A percentile compares a stretch with the other conserved stretches of the same genome.
Conservation (phyloP, 495 filamentous ascomycete species). For the Trichocladium antarcticum region DNA sequence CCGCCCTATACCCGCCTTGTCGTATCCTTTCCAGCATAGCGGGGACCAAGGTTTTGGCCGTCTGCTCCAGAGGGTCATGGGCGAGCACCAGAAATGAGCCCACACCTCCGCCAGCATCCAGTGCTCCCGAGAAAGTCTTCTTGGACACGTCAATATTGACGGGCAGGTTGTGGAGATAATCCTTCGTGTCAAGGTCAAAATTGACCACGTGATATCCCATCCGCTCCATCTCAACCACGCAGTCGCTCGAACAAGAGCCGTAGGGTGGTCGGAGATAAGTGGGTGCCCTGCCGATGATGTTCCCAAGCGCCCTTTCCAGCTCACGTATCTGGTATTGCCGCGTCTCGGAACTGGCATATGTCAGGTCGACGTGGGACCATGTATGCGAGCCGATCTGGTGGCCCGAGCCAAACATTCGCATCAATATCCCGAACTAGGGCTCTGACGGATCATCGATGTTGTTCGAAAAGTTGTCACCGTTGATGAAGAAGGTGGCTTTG, state of each 20-base stretch:
- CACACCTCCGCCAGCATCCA: constrained; percentile 13
- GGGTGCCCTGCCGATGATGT: constrained; percentile 28
- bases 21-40: constrained; percentile 24
- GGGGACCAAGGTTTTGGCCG: constrained; percentile 21
- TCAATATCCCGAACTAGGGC: constrained; percentile 18
- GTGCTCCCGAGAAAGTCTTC: constrained; percentile 17
- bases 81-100: constrained; percentile 23
- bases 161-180: constrained; percentile 25
- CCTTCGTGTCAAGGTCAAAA: constrained; percentile 36
- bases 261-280: constrained; percentile 39
- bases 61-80: constrained; percentile 33
- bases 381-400: constrained; percentile 30
- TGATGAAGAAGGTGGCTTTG: constrained; percentile 63
- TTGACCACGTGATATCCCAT: constrained; percentile 35
- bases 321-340: constrained; percentile 21
- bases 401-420: constrained; percentile 20
- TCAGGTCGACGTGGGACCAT: constrained; percentile 33
- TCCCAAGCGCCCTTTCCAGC: constrained; percentile 21
- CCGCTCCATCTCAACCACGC: constrained; percentile 18
- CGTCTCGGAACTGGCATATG: not conserved
- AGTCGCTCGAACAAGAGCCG: constrained; percentile 22
- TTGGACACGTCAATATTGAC: constrained; percentile 13
- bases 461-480: constrained; percentile 53
- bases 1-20: constrained; percentile 25
- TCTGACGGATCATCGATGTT: constrained; percentile 38